Base-by-base conservation (phyloP, 1,284 basidiomycete species). In the Moniliophthora roreri region DNA sequence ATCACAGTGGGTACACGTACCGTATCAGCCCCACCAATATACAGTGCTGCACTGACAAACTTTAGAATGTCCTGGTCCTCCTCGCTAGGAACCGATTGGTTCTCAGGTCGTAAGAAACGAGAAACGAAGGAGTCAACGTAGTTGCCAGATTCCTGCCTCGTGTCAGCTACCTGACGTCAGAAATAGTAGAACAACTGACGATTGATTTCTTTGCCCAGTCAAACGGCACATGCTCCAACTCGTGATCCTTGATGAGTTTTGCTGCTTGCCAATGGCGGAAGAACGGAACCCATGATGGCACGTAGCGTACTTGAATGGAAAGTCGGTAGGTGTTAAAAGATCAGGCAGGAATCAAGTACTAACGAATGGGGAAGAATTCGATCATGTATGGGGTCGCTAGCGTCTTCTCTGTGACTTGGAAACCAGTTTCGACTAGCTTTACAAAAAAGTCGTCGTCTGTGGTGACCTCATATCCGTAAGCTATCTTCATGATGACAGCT, bases 281-380 rank as follows among this genome's bases (percentile, higher is more conserved):
- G 9, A 58, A 60, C 4, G 61, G 63, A 34, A 62, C 51, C 64
- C 61, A 66, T 35, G 51, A 46, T 4, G 61, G 59, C 3, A 64
- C 16, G 52, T 61, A 52, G n/a, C 51, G 51, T 38, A 62, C 61
- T 60, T 20, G 15, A 16, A 20, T 18, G 37, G 13, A 26, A 6
- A 20, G 9, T 38, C 24, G 16, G 38, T 11, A 13, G 15, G 13
- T 18, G 21, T 13, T 11, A 3, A 18, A 16, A 18, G 50, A 34
- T n/a, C n/a, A 32, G 2, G n/a, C 9, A 15, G 56, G 16, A 37
- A 66, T 67, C 11, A 70, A 36, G 2, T 50, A 0, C 54, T 69
- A 21, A 39, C 48, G 36, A 15, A 50, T 26, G 7, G 37, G 37
- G 48, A 50, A 39, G 36, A 38, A 50, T 13, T 46, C 44, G 13